phyloP scores from a whole-genome alignment of 257 asterid genomes.

The Schizonepeta tenuifolia region DNA sequence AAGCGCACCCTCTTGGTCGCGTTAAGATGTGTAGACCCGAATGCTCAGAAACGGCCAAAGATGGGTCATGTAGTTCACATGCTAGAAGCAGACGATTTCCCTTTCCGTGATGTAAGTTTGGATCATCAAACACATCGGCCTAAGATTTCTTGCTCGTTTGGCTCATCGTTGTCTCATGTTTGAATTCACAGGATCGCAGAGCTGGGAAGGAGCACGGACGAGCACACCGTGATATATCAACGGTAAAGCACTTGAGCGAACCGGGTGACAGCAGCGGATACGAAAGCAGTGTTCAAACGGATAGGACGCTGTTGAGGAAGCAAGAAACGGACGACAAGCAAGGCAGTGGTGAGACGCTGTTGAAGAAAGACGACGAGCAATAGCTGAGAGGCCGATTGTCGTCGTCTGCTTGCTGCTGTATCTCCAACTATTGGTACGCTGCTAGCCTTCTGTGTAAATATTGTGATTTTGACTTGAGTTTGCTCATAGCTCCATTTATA shows the following conservation, averaged over 20 bases:
- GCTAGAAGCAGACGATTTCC: slow-evolving; percentile 91
- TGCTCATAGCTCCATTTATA: slow-evolving; percentile 26
- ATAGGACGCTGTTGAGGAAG: slow-evolving; percentile 52
- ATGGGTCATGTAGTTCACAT: slow-evolving; percentile 95
- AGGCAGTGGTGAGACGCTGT: slow-evolving; percentile 29
- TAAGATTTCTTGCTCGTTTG: not conserved
- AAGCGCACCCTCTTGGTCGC: slow-evolving; percentile 86
- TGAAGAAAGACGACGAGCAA: slow-evolving; percentile 62
- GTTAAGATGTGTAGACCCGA: slow-evolving; percentile 84
- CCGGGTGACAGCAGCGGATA: slow-evolving; percentile 90
- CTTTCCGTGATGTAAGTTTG: slow-evolving; percentile 76
- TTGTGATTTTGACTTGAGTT: slow-evolving; percentile 32
- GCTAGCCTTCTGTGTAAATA: slow-evolving; percentile 48
- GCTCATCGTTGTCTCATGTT: not conserved
- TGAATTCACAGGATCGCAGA: slow-evolving; percentile 71
- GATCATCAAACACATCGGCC: not conserved
- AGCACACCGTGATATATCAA: slow-evolving; percentile 43
- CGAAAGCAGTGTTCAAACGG: slow-evolving; percentile 76
- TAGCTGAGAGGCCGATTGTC: slow-evolving; percentile 29
- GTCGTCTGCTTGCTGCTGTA: not conserved
- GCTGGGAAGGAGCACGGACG: slow-evolving; percentile 53
- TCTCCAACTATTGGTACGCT: slow-evolving; percentile 23
- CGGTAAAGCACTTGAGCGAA: slow-evolving; percentile 56
- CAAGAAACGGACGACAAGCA: slow-evolving; percentile 62
- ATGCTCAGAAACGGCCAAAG: slow-evolving; percentile 83